phyloP scores from a whole-genome alignment of 2,329 filamentous ascomycete genomes.

The Mollisiaceae sp. region DNA sequence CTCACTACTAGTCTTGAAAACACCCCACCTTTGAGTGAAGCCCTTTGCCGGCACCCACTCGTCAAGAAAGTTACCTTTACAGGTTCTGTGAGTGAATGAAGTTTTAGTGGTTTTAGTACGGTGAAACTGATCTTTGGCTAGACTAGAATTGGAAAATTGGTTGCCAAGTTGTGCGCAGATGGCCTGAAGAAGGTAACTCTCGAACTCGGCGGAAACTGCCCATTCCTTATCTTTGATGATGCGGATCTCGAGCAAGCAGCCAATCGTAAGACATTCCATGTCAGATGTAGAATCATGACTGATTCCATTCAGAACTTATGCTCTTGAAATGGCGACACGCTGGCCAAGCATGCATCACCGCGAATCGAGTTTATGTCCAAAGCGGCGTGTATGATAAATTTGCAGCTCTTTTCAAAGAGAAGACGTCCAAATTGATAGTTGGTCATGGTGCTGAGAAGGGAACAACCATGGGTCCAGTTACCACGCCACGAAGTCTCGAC shows the following conservation, averaged over 20 bases:
- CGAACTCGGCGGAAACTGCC: slow-evolving; percentile 69
- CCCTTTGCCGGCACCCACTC: slow-evolving; percentile 60
- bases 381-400: slow-evolving; percentile 66
- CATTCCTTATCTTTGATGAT: slow-evolving; percentile 68
- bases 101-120: background rate
- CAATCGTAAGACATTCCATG: slow-evolving; percentile 45
- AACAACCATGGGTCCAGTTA: slow-evolving; percentile 66
- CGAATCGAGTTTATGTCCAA: slow-evolving; percentile 70
- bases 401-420: slow-evolving; percentile 57
- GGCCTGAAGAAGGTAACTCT: slow-evolving; percentile 69
- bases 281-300: background rate
- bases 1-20: slow-evolving; percentile 63
- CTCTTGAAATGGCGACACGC: slow-evolving; percentile 62
- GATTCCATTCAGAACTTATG: slow-evolving; percentile 44
- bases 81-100: slow-evolving; percentile 46
- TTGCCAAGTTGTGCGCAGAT: slow-evolving; percentile 63
- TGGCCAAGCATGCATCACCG: slow-evolving; percentile 68
- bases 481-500: slow-evolving; percentile 58
- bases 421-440: slow-evolving; percentile 59
- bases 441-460: slow-evolving; percentile 64
- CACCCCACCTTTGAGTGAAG: slow-evolving; percentile 58
- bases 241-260: slow-evolving; percentile 63
- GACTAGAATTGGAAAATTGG: slow-evolving; percentile 65
- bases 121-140: slow-evolving; percentile 19
- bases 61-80: slow-evolving; percentile 69